A percentile compares a stretch with the other conserved stretches of the same genome.
phyloP scores from a whole-genome alignment of 2,329 filamentous ascomycete genomes.

The Pyrenophora tritici-repentis region DNA sequence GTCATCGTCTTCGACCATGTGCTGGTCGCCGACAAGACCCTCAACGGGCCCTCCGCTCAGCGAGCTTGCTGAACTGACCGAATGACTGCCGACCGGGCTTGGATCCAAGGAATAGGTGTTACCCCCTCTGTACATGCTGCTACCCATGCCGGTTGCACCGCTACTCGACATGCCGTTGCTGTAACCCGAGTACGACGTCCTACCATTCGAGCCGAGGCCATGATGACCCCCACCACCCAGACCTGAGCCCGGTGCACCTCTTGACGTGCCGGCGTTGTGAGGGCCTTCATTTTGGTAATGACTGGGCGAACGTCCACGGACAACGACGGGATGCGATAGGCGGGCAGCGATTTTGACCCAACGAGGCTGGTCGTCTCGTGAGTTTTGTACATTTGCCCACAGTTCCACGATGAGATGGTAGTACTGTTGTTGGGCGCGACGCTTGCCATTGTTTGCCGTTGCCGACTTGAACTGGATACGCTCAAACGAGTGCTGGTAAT shows the following conservation, averaged over 20 bases:
- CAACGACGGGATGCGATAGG: conserved; percentile 46
- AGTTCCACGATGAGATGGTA: conserved; percentile 85
- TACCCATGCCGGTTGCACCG: conserved; percentile 35
- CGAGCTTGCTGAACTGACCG: conserved; percentile 52
- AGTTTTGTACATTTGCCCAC: conserved; percentile 45
- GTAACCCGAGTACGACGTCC: conserved; percentile 48
- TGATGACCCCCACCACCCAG: conserved; percentile 46
- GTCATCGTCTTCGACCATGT: conserved; percentile 47
- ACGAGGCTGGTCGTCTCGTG: conserved; percentile 33
- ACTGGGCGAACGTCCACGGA: conserved; percentile 48
- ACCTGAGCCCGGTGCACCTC: conserved; percentile 41
- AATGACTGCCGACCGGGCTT: conserved; percentile 49
- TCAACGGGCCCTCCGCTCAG: conserved; percentile 49
- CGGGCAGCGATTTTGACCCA: conserved; percentile 47
- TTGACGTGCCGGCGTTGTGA: conserved; percentile 43
- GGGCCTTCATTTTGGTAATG: conserved; percentile 55
- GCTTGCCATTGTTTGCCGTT: conserved; percentile 91
- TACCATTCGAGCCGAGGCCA: conserved; percentile 71
- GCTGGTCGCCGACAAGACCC: conserved; percentile 50
- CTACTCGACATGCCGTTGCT: conserved; percentile 41
- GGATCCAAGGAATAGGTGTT: conserved; percentile 47
- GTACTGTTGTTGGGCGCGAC: conserved; percentile 87
- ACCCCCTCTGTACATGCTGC: conserved; percentile 39
- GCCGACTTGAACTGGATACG: conserved; percentile 94
- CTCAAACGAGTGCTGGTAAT: conserved; percentile 71